phyloP scores from a whole-genome alignment of 441 rosid genomes.

The Croton setiger region DNA sequence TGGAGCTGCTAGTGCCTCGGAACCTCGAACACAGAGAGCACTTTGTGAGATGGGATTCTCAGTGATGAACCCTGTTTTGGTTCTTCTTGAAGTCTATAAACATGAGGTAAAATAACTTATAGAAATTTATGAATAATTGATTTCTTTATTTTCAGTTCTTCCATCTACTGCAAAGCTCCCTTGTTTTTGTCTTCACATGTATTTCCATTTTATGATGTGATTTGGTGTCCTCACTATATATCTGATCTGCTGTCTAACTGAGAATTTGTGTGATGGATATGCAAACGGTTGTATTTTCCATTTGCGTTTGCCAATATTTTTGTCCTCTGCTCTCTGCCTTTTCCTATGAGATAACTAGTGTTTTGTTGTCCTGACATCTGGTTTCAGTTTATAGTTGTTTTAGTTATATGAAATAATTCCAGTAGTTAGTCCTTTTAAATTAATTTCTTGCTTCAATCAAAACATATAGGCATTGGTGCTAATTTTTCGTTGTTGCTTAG shows the following conservation, averaged over 20 bases:
- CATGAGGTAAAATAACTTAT: constrained; percentile 64
- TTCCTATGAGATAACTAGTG: neutral
- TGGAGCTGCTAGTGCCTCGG: constrained; percentile 94
- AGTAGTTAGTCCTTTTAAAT: neutral
- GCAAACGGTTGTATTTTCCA: neutral
- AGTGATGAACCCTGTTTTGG: constrained; percentile 59
- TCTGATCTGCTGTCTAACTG: neutral
- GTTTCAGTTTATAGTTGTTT: neutral
- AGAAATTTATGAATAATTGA: neutral
- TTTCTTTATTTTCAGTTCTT: constrained; percentile 8
- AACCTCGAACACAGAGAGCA: constrained; percentile 91
- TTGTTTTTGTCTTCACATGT: neutral
- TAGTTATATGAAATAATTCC: neutral
- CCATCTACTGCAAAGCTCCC: constrained; percentile 5
- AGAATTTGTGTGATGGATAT: neutral
- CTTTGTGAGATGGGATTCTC: constrained; percentile 89
- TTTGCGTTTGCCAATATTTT: neutral
- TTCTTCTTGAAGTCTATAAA: constrained; percentile 90
- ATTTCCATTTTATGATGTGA: constrained; percentile 6
- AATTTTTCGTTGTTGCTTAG: constrained; percentile 45
- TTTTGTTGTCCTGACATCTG: neutral
- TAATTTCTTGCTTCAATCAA: neutral
- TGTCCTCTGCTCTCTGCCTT: neutral
- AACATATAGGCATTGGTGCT: constrained; percentile 10
- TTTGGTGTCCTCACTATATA: neutral